Base-by-base conservation (phyloP, 2,329 filamentous ascomycete genomes). In the Colletotrichum tropicale region DNA sequence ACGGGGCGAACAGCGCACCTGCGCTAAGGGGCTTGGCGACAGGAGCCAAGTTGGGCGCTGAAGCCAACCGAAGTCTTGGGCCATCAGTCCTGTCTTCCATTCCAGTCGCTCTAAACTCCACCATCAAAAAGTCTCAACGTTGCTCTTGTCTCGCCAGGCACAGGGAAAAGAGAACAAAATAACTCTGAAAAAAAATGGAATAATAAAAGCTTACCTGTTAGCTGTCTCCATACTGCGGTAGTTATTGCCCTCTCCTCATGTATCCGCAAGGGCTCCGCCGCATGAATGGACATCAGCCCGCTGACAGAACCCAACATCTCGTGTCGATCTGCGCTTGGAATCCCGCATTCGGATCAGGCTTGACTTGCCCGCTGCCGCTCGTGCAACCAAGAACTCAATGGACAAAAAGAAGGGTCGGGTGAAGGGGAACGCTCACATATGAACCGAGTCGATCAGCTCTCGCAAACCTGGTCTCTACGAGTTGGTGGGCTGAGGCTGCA, bases 11-110 rank as follows among this genome's bases (percentile, higher is more conserved):
- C 32, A 66, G 52, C 61, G 52, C 67, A 71, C 30, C 52, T 34
- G 61, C 62, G 58, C 69, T 73, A 73, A 67, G 18, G 70, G 62
- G 56, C 73, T 75, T 75, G 70, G 73, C 73, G 28, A 30, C 43
- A 64, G 21, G 34, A 71, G 68, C 60, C 68, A 67, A 75, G n/a
- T 72, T 43, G 60, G 43, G 58, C 71, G 34, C 61, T 48, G 56
- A 65, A 64, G 71, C 66, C 58, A 74, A 18, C 36, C 36, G 36
- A 38, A 38, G n/a, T 71, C 61, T 64, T 58, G 55, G 21, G 21
- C 26, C 26, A 2, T 28, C 6, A 26, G 55, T 16, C 7, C 16
- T 26, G 18, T 24, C 26, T 58, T 28, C 28, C 56, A 12, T 8
- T n/a, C n/a, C n/a, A n/a, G 32, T 18, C 52, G 16, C 58, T 34